These are phyloP conservation scores for Suillus paluster DNA, from an alignment of 768 basidiomycete species.

Conservation along the genomic window DNA sequence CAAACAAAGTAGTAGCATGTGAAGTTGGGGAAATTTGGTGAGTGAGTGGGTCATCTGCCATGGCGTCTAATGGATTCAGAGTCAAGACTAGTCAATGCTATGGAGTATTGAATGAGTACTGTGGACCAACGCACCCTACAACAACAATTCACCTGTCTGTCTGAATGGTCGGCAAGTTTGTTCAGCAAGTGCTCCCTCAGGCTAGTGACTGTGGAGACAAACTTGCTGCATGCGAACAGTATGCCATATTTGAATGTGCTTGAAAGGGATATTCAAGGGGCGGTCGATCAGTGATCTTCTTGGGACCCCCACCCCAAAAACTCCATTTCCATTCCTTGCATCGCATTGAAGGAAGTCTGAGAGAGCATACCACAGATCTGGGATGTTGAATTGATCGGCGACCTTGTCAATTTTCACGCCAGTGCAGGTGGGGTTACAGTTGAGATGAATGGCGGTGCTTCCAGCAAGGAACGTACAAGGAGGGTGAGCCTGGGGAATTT, in stretches of 20 bases:
- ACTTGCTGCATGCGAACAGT: no score
- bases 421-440: constrained; percentile 21
- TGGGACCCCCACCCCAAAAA: no score
- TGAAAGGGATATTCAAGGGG: no score
- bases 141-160: background rate
- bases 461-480: constrained; percentile 17
- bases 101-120: background rate
- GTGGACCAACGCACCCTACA: background rate
- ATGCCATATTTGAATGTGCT: no score
- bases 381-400: constrained; percentile 27
- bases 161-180: background rate
- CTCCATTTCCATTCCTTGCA: background rate
- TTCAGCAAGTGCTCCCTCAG: background rate
- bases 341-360: constrained; percentile 20
- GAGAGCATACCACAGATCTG: constrained; percentile 33
- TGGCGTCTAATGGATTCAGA: background rate
- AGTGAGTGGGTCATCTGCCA: background rate
- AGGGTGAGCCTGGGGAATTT: constrained; percentile 13
- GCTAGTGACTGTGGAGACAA: background rate
- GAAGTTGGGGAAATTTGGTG: background rate
- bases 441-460: constrained; percentile 30
- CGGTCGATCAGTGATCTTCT: no score
- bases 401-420: constrained; percentile 27
- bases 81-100: background rate
- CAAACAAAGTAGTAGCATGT: background rate